Evolutionary conservation across 2,329 filamentous ascomycete species (phyloP).

Genomic region (Aspergillus quadrilineatus): DNA sequence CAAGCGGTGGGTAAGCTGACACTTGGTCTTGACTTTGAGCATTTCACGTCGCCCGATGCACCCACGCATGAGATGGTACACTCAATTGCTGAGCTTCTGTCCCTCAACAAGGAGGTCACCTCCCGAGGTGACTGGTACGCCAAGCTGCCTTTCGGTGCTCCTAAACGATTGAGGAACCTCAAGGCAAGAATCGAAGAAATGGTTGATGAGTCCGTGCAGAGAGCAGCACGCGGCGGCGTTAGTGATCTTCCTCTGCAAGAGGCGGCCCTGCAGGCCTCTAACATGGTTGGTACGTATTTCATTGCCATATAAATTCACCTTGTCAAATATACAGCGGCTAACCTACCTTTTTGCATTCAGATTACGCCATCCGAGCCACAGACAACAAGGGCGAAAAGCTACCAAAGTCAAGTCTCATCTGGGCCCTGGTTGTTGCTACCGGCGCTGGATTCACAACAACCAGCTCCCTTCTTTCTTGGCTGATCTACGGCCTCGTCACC

Average conservation of each 20-base stretch:
- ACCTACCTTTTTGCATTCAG: slow-evolving; percentile 21
- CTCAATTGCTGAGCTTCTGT: slow-evolving; percentile 51
- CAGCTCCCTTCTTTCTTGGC: slow-evolving; percentile 58
- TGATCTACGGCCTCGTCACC: slow-evolving; percentile 53
- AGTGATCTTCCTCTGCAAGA: slow-evolving; percentile 38
- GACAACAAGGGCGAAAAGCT: slow-evolving; percentile 58
- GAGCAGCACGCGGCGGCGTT: slow-evolving; percentile 22
- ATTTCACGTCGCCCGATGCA: slow-evolving; percentile 46
- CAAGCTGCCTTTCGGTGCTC: slow-evolving; percentile 58
- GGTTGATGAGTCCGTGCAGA: slow-evolving; percentile 25
- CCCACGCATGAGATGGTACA: slow-evolving; percentile 54
- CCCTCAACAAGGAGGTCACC: slow-evolving; percentile 60
- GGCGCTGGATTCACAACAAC: slow-evolving; percentile 63
- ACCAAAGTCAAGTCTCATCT: slow-evolving; percentile 44
- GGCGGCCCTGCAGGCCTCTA: slow-evolving; percentile 44
- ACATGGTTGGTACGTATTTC: slow-evolving; percentile 40
- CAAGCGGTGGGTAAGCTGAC: slow-evolving; percentile 47
- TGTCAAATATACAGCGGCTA: too few species aligned
- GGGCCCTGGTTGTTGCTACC: slow-evolving; percentile 51
- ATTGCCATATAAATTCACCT: not conserved
- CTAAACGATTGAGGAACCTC: slow-evolving; percentile 39
- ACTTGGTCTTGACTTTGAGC: slow-evolving; percentile 47
- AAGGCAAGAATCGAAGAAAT: slow-evolving; percentile 22
- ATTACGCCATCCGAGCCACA: slow-evolving; percentile 55
- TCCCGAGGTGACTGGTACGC: slow-evolving; percentile 58